phyloP scores from a whole-genome alignment of 148 eudicot genomes.

The Persicaria maculosa region DNA sequence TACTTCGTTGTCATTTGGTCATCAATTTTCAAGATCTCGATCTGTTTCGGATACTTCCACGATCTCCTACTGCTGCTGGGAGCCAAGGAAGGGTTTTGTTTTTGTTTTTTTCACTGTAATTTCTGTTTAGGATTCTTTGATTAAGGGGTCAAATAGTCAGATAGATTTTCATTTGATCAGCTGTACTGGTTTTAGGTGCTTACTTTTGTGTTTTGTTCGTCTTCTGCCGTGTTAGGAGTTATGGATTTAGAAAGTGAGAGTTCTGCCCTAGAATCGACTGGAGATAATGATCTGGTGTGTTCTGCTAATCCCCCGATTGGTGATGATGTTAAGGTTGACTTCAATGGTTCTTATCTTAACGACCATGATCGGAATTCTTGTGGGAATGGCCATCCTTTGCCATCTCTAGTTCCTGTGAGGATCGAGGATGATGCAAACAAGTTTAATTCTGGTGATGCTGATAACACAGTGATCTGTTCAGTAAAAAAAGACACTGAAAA shows the following conservation, averaged over 20 bases:
- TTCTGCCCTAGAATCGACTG: slow-evolving; percentile 27
- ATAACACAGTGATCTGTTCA: not conserved
- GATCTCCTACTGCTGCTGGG: not conserved
- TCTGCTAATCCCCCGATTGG: slow-evolving; percentile 7
- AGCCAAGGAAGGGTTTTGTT: not conserved
- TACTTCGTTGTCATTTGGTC: not conserved
- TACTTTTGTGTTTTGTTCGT: not conserved
- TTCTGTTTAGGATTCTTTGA: no score
- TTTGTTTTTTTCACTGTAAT: not conserved
- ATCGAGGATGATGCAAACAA: not conserved
- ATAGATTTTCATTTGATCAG: not conserved
- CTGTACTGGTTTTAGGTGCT: not conserved
- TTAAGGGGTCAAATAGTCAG: not conserved
- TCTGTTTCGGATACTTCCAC: not conserved
- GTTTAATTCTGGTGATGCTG: slow-evolving; percentile 3
- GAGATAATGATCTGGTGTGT: slow-evolving; percentile 24
- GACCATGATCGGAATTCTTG: slow-evolving; percentile 11
- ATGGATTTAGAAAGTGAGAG: slow-evolving; percentile 37
- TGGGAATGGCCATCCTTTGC: not conserved
- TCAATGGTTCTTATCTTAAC: slow-evolving; percentile 30
- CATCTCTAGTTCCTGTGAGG: not conserved
- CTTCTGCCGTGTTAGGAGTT: not conserved
- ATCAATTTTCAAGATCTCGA: not conserved
- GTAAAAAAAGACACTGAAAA: slow-evolving; percentile 10
- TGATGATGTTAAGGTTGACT: slow-evolving; percentile 18